Percentiles rank a stretch among this genome's conserved stretches.
These are phyloP conservation scores for Xylaria longipes DNA, from an alignment of 495 filamentous ascomycete genomes.

Conservation along the genomic window DNA sequence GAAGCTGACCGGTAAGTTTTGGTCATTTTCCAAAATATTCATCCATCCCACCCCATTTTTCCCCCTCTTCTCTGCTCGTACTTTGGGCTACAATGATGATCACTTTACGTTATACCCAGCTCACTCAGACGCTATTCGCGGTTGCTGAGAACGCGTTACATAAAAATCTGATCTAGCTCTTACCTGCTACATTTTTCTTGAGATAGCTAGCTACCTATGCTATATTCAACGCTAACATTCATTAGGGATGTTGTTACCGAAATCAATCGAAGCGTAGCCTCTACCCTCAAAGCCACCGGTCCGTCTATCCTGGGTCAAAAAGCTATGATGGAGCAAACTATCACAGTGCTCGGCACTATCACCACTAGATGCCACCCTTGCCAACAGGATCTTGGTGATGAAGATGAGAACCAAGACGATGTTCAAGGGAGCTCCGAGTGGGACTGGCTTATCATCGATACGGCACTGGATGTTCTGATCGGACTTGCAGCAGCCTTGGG, in stretches of 20 bases:
- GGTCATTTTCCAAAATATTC: conserved; percentile 22
- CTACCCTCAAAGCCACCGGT: conserved; percentile 88
- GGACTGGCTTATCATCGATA: conserved; percentile 96
- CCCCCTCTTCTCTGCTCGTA: conserved; percentile 18
- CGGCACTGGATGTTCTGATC: conserved; percentile 85
- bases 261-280: conserved; percentile 93
- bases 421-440: conserved; percentile 90
- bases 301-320: conserved; percentile 81
- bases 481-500: conserved; percentile 85
- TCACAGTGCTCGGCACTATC: conserved; percentile 73
- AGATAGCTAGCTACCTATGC: conserved; percentile 3
- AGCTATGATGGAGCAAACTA: conserved; percentile 58
- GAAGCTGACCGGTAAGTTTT: conserved; percentile 85
- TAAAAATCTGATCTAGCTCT: conserved; percentile 54
- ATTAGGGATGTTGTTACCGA: conserved; percentile 85
- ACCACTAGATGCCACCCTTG: conserved; percentile 90
- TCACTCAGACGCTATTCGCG: conserved; percentile 93
- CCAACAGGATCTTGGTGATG: conserved; percentile 85
- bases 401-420: conserved; percentile 70
- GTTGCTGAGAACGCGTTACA: conserved; percentile 89
- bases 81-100: conserved; percentile 81
- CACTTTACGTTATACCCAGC: conserved; percentile 94
- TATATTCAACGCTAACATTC: conserved; percentile 49
- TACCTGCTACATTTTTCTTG: conserved; percentile 21
- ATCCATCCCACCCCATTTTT: conserved; percentile 23